phyloP scores from a whole-genome alignment of 2,329 filamentous ascomycete genomes.

The Fusarium concolor region DNA sequence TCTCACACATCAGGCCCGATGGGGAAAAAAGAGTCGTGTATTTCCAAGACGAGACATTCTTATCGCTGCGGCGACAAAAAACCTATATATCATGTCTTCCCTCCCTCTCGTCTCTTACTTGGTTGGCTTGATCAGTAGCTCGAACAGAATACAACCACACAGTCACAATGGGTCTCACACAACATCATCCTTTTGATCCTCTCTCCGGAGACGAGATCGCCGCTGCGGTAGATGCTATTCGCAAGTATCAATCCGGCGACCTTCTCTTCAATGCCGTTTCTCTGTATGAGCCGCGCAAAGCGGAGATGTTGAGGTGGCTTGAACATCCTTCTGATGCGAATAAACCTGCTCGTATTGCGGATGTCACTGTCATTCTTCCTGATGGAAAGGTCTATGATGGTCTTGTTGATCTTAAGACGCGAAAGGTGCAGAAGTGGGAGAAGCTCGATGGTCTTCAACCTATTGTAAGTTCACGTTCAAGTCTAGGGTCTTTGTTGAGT shows the following conservation, averaged over 20 bases:
- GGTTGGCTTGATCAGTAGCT: too few relatives aligned
- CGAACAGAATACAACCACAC: background rate
- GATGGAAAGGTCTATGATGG: conserved; percentile 87
- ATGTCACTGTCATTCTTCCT: conserved; percentile 83
- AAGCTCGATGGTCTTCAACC: conserved; percentile 82
- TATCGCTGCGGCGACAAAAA: conserved; percentile 2
- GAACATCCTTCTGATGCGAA: conserved; percentile 69
- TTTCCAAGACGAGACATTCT: conserved; percentile 19
- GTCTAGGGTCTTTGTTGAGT: too few relatives aligned
- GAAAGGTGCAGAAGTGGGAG: conserved; percentile 79
- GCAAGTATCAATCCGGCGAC: conserved; percentile 71
- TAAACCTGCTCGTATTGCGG: conserved; percentile 78
- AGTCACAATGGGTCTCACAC: conserved; percentile 23
- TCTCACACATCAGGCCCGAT: conserved; percentile 26
- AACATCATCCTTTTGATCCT: conserved; percentile 46
- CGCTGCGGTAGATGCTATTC: conserved; percentile 73
- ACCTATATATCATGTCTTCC: conserved; percentile 29
- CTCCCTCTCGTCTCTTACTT: background rate
- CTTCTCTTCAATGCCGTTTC: conserved; percentile 90
- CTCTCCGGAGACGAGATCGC: conserved; percentile 76
- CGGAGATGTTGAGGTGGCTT: conserved; percentile 84
- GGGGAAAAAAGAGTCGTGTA: conserved; percentile 37
- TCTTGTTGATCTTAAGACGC: conserved; percentile 76
- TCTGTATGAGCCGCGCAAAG: conserved; percentile 86
- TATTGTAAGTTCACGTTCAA: too few relatives aligned